Evolutionary conservation across 257 asterid species (phyloP), one percentile per base, ranked within the genome.

Genomic region (Nicotiana tabacum): DNA sequence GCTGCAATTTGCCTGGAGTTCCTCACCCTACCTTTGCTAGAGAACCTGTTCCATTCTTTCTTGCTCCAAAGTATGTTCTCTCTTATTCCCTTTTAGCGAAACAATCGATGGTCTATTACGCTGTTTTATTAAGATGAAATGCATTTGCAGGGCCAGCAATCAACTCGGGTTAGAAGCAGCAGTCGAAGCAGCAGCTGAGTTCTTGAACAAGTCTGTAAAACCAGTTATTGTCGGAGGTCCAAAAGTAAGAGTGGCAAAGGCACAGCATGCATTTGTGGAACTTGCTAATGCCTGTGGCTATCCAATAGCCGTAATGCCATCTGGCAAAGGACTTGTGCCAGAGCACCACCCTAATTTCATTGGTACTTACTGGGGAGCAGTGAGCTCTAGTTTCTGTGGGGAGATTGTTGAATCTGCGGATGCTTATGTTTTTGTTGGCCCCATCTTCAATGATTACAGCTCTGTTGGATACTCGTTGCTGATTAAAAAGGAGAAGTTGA

Each of bases 301-400:
- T 24, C 83, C 86, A 1, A 1, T 83, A 13, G 86, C 86, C 29
- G 84, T 83, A 35, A 86, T 86, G 88, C 88, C 88, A 13, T 86
- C 88, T 27, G 86, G 81, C 53, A 86, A 86, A 77, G 88, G 88
- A 57, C 60, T 86, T 9, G 88, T 83, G 48, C 86, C 86, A 9
- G 88, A 86, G 81, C 86, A 83, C 29, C 86, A 86, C 68, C 84
- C 86, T 48, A 81, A 57, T 74, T 86, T 86, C 55, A 86, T 86
- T 11, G 88, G 88, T 21, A 86, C 88, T 18, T 83, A 86, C 64
- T 86, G 88, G 86, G 88, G 88, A 74, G 88, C 88, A 61, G 88
- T 86, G 43, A 86, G 88, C 65, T 80, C 83, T 27, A 4, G 77
- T 62, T 86, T 80, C 58, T 86, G 88, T 33, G 88, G 86, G 86